phyloP scores from a whole-genome alignment of 805 yeast genomes.

The Candida nitratophila region DNA sequence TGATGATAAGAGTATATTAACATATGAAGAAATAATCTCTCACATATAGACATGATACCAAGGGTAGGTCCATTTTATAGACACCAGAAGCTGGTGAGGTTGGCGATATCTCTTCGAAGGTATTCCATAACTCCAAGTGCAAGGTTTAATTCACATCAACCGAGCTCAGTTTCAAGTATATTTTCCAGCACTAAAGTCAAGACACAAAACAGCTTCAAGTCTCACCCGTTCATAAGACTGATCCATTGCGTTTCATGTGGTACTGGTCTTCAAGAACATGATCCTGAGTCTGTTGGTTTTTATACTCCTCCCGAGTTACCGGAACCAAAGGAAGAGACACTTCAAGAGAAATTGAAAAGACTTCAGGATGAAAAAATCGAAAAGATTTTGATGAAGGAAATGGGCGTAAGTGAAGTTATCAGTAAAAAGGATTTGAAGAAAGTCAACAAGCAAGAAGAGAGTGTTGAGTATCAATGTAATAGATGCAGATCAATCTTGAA shows the following conservation, averaged over 20 bases:
- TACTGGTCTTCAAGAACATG: constrained; percentile 35
- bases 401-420: not conserved
- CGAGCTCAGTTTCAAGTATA: no score
- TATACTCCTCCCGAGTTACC: constrained; percentile 12
- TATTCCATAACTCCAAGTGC: no score
- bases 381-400: not conserved
- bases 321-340: not conserved
- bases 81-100: no score
- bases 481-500: constrained; percentile 50
- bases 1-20: no score
- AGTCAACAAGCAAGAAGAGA: not conserved
- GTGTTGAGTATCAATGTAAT: constrained; percentile 33
- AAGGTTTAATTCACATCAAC: no score
- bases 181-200: no score
- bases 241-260: constrained; percentile 50
- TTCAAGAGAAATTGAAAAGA: not conserved
- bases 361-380: not conserved
- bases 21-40: no score
- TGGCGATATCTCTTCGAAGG: no score
- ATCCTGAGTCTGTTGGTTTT: constrained; percentile 33
- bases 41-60: no score
- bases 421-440: not conserved
- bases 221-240: no score
- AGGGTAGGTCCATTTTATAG: no score
- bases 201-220: no score